Evolutionary conservation across 768 basidiomycete species (phyloP), one percentile per base, ranked within the genome.

Genomic region (Termitomyces titanicus): DNA sequence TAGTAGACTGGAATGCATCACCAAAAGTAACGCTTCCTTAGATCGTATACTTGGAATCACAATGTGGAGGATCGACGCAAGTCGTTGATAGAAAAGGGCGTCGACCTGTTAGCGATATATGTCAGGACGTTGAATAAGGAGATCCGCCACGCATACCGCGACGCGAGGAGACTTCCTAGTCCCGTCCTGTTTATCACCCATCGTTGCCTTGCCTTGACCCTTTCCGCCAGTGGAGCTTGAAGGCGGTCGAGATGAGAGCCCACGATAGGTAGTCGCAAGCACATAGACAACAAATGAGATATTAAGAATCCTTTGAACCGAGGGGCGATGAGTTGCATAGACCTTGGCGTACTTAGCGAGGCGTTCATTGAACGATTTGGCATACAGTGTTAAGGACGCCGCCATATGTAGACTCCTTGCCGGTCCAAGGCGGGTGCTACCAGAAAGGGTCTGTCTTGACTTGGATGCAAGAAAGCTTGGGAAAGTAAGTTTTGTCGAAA

Each of bases 1-100:
- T 51, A 99, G 81, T 54, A 99, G 78, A 64, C 86, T 84, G 13
- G 94, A 92, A 71, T 98, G 95, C 79, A 92, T 88, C 43, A 85
- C 72, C 15, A 99, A 79, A 47, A 98, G 81, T 51, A 90, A 71
- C 0, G 94, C 92, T 69, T 98, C 95, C 61, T 93, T 92, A 8
- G 90, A 92, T 40, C 83, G 83, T 53, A 92, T 69, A 40, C 87
- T 79, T 3, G 95, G 96, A 53, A 98, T 92, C 20, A 95, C 89
- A 47, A 98, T 97, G 18, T 84, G 79, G 35, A 97, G 75, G 47
- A 99, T 86, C 29, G 72, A 72, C 22, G 81, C 78, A 18, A 99
- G 79, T 9, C 93, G 83, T 57, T 85, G 79, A 64, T 94, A 95
- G 74, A 98, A 98, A 18, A 92, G 68, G 2, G 89, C 89, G 69